Base-by-base conservation (phyloP, 805 yeast species). In the Torulaspora gathmanii region DNA sequence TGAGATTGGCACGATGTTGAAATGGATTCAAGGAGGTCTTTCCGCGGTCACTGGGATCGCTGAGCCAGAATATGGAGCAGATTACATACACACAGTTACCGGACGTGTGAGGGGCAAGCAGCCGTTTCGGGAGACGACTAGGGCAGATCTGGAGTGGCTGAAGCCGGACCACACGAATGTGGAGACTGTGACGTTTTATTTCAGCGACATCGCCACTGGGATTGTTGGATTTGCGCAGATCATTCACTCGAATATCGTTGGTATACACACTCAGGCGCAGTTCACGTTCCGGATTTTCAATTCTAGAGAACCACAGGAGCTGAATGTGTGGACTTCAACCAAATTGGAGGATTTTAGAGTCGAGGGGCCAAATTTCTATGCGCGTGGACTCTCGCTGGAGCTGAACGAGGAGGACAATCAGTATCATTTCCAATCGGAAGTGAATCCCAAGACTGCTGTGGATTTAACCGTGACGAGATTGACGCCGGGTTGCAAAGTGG, bases 1-100 rank as follows among this genome's bases (percentile, higher is more conserved):
- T 36, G 33, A 31, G 30, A 17, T n/a, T 31, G 23, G 13, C 23
- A 49, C 37, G 31, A 83, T 83, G 90, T 70, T 83, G 42, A 83
- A 80, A 77, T 84, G 89, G 89, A 84, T 84, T 48, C 90, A 84
- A 71, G 83, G 88, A 51, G 78, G 89, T 54, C 73, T 86, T 43
- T 86, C 97, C n/a, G 93, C 95, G 5, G 93, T 89, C 37, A 91
- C 97, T 5, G 99, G 99, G 44, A 79, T 95, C 10, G 96, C 96
- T 2, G 99, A 93, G 67, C 99, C 99, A 20, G 95, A 85, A 62
- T 93, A 93, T 60, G 99, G 99, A 42, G 77, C 83, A 33, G 96
- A 84, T 40, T 95, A 95, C 33, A 86, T 93, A 54, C 91, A 84
- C 59, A 78, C 97, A n/a, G 80, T 90, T 46, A 78, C 85, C 33